Base-by-base conservation (phyloP, 306 rosid species). In the Begonia fuchsioides region DNA sequence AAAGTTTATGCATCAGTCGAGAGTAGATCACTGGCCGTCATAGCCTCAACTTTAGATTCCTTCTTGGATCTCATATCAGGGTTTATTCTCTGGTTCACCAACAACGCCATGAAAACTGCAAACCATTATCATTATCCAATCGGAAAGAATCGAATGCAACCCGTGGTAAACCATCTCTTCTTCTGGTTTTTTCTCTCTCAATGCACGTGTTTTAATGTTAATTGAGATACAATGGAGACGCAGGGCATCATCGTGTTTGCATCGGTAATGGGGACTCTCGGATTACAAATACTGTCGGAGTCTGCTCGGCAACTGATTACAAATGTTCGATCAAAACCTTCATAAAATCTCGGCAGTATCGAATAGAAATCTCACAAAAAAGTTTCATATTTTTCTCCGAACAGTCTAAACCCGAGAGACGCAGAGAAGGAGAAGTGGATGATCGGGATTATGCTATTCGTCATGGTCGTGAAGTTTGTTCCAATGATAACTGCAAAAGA, bases 171-270 rank as follows among this genome's bases (percentile, higher is more conserved):
- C 45, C 13, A 10, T 47, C 16, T n/a, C 39, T 8, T 12, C 17
- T 14, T 32, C 15, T 32, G 8, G 13, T 3, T 10, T 15, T 32
- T n/a, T n/a, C n/a, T 16, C 19, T 11, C 35, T 6, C 35, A 26
- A 26, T 26, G 35, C 5, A 26, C 1, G 35, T 26, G 35, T 26
- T 26, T 26, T 4, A 26, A 26, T 26, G 35, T 26, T 26, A 26
- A 26, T 26, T 8, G 35, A 26, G 35, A 26, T 26, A 26, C 7
- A 26, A 2, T 6, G n/a, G 35, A 5, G 35, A 26, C 38, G 52
- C 73, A 87, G 94, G 97, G 97, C 38, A 79, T 90, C 39, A 86
- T 90, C 26, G 92, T 90, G 38, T 90, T 90, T 55, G 94, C 95
- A 50, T 74, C 97, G 11, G 79, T 84, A 38, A 90, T 90, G 97